These are phyloP conservation scores for Fusarium sp. DNA, from an alignment of 2,329 filamentous ascomycete species.

Conservation along the genomic window DNA sequence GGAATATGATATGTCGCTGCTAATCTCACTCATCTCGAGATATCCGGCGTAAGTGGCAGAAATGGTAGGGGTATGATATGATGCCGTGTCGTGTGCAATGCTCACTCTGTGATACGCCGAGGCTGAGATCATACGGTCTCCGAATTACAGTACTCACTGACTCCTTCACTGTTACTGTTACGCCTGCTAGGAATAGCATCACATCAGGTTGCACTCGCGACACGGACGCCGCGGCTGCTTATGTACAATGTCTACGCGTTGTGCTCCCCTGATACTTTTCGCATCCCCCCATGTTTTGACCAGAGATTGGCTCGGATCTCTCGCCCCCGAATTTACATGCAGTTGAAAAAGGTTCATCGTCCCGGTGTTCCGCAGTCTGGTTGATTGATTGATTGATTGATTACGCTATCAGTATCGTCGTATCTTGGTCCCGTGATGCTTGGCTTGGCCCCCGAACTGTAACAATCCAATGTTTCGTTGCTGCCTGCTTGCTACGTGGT, in stretches of 20 bases:
- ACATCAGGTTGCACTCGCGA: slow-evolving; percentile 15
- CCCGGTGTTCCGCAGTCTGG: background rate
- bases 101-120: background rate
- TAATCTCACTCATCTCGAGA: slow-evolving; percentile 8
- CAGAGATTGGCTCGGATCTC: slow-evolving; percentile 24
- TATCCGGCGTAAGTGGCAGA: background rate
- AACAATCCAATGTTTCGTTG: slow-evolving; percentile 14
- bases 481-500: background rate
- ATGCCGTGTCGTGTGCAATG: background rate
- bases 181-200: slow-evolving; percentile 30
- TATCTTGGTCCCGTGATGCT: slow-evolving; percentile 16
- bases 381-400: background rate
- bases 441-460: slow-evolving; percentile 10
- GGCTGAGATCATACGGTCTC: slow-evolving; percentile 2
- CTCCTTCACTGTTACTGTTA: background rate
- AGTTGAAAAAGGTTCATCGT: background rate
- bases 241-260: slow-evolving; percentile 2
- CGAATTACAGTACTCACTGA: background rate
- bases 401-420: background rate
- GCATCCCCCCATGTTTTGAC: background rate
- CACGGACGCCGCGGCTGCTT: slow-evolving; percentile 9
- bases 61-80: background rate
- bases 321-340: slow-evolving; percentile 2
- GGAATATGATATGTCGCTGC: background rate
- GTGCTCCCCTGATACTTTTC: slow-evolving; percentile 5